phyloP scores from a whole-genome alignment of 805 yeast species.

The Clavispora phyllophila region DNA sequence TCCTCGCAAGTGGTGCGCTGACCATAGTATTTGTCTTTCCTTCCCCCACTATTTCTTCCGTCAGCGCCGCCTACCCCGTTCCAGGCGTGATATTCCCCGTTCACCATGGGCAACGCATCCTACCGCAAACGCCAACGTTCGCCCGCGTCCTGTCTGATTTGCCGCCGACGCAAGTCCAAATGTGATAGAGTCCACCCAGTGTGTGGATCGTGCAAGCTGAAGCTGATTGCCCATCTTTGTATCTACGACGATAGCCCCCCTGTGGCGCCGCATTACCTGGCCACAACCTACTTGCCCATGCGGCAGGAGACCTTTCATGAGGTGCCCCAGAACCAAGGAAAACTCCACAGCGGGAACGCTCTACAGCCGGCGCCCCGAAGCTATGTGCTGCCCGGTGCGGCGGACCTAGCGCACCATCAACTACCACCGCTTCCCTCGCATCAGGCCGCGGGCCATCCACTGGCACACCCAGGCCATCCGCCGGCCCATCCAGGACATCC shows the following conservation, averaged over 20 bases:
- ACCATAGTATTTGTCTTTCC: too few relatives aligned
- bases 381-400: too few relatives aligned
- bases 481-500: too few relatives aligned
- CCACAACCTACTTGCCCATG: slow-evolving; percentile 10
- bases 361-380: too few relatives aligned
- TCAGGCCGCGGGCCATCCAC: too few relatives aligned
- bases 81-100: neutral
- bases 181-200: slow-evolving; percentile 41
- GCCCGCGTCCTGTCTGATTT: slow-evolving; percentile 42
- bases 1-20: too few relatives aligned
- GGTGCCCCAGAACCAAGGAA: neutral
- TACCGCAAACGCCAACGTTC: slow-evolving; percentile 33
- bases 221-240: slow-evolving; percentile 40
- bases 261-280: neutral
- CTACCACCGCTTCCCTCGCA: too few relatives aligned
- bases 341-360: neutral
- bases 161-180: slow-evolving; percentile 38
- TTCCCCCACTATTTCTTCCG: too few relatives aligned
- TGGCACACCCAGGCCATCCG: too few relatives aligned
- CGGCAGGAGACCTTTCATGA: neutral
- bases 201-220: slow-evolving; percentile 39
- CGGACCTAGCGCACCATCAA: too few relatives aligned
- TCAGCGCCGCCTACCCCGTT: too few relatives aligned
- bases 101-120: slow-evolving; percentile 5
- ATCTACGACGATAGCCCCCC: slow-evolving; percentile 23